Evolutionary conservation across 2,329 filamentous ascomycete species (phyloP), one percentile per base, ranked within the genome.

Genomic region (Penicillium frequentans): DNA sequence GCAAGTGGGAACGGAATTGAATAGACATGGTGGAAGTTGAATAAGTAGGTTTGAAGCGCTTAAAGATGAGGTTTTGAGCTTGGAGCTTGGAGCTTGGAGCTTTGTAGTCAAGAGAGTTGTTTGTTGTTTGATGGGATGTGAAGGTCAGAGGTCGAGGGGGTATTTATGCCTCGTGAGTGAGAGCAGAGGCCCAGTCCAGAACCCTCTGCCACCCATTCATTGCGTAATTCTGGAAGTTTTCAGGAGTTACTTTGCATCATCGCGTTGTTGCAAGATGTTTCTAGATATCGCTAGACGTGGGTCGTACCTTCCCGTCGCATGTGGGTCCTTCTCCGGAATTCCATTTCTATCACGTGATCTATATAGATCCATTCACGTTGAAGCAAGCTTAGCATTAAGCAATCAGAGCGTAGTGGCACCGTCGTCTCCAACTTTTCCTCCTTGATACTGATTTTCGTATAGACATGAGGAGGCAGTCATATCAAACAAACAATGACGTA

Each of bases 11-110:
- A 64, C 73, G 71, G 59, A 75, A 64, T n/a, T 39, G 35, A 19
- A 39, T 9, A 70, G 71, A 73, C 72, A 75, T 75, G 49, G 47
- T 72, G 29, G 50, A 31, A 55, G 27, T 37, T 50, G 29, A 26
- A 9, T 19, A 24, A 44, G 48, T 52, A 42, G 23, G 26, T 39
- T 53, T 37, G 33, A 27, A 39, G 14, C 5, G 31, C 8, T n/a
- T 39, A 19, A n/a, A 33, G 7, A 44, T 29, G 39, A 29, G n/a
- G 7, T 31, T 35, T 11, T 35, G 33, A 35, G 43, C 19, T 59
- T 54, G 42, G 33, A 35, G 43, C 19, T 59, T 54, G 26, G 29
- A 23, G 51, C 31, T 47, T 53, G 42, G 1, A 11, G 26, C 26
- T 26, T 26, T 26, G 26, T 27, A 48, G 43, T 44, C 24, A 42